Base-by-base conservation (phyloP, 2,329 filamentous ascomycete genomes). In the Chaetomiaceae sp. region DNA sequence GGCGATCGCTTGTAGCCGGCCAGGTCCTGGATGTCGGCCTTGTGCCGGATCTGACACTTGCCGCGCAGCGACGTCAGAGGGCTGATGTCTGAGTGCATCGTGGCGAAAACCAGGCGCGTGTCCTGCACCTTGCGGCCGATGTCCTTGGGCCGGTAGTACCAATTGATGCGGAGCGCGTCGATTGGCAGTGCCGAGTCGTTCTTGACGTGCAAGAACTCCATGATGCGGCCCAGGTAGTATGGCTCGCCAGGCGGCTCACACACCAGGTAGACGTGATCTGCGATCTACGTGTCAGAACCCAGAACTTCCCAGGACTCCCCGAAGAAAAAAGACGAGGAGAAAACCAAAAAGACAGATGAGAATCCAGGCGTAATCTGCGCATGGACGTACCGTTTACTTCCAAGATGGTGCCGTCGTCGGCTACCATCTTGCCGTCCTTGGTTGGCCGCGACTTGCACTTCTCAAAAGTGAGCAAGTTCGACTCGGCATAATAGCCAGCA, bases 1-100 rank as follows among this genome's bases (percentile, higher is more conserved):
- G 85, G 84, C 20, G 75, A 79, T 65, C 86, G 91, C 63, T 90
- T 86, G 64, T 90, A 95, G 42, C 83, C 79, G 47, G 95, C 87
- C 56, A 96, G 70, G 61, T 86, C 83, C 29, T 79, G 69, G 51
- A 97, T 91, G 64, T 97, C 89, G 53, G 83, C 86, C 58, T 87
- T 83, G 71, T 98, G 93, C 65, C 79, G 77, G 65, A 98, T 93
- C 55, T 84, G 81, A 67, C 91, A 97, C 70, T 94, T 95, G 56
- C 93, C 93, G 60, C 93, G 88, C 57, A 98, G 74, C 37, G 93
- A 88, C 41, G 89, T 89, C 59, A 98, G 75, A 48, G 93, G 93
- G 64, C 88, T 95, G 52, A 89, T 85, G 71, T 98, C 93, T 20
- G 93, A 97, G 68, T 98, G 93, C 93, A 98, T 98, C 24, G 93